Evolutionary conservation across 345 rosid genomes (phyloP), one percentile per base, ranked within the genome.

Genomic region (Kernera saxatilis): DNA sequence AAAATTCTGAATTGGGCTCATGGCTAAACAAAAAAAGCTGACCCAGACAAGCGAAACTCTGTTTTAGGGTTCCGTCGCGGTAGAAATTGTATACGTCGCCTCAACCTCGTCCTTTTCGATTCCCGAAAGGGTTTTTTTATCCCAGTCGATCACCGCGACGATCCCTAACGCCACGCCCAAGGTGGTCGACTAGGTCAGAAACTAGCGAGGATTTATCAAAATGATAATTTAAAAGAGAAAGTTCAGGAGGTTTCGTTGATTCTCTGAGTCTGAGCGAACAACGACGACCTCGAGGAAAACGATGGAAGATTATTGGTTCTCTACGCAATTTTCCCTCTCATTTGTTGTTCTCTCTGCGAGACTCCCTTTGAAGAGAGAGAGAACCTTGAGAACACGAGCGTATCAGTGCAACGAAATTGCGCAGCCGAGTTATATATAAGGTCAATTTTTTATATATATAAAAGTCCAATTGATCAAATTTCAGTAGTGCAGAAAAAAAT

Each of bases 1-100:
- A 79, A 92, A 90, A 79, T 88, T 88, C 92, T 86, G 97, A 77
- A 95, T 78, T 22, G 96, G 99, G 75, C 99, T 85, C 99, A 92
- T 95, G 45, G 57, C 43, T 43, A 40, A 29, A 62, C 44, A 10
- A 17, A 21, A 35, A n/a, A 39, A 29, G 40, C 54, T 18, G 18
- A 49, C 23, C 52, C 40, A 15, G 27, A 50, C 3, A 49, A 73
- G 51, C 21, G 52, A 65, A 44, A 61, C 50, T 64, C 36, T 25
- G 11, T 15, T 6, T 54, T 69, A 75, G 65, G 74, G 74, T 54
- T 68, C 35, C 51, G 70, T 43, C 57, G 26, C 45, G 18, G 66
- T 14, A 37, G 25, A 25, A 36, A 35, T 36, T 39, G 13, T 14
- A 5, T 14, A 26, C 7, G 61, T 41, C 29, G 36, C 25, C 35